phyloP scores from a whole-genome alignment of 495 filamentous ascomycete genomes.

The Neurospora africana region DNA sequence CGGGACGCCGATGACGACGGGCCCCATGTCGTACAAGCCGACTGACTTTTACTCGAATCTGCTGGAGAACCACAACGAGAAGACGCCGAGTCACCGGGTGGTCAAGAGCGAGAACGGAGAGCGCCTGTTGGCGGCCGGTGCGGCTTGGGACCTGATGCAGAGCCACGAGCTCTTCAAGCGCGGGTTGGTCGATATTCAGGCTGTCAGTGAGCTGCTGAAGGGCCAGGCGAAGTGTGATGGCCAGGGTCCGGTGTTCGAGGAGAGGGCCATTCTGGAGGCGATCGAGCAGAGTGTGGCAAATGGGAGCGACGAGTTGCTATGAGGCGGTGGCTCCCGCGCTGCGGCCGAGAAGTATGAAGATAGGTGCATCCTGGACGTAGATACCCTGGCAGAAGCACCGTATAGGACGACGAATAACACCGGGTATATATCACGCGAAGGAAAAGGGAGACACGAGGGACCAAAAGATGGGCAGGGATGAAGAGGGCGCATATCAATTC shows the following conservation, averaged over 20 bases:
- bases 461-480: neutral
- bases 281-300: constrained; percentile 69
- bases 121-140: constrained; percentile 63
- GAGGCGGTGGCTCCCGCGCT: constrained; percentile 8
- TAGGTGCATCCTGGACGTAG: neutral
- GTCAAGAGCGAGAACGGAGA: constrained; percentile 61
- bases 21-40: constrained; percentile 64
- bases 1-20: constrained; percentile 36
- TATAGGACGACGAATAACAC: neutral
- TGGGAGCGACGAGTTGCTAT: constrained; percentile 66
- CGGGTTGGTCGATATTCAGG: constrained; percentile 74
- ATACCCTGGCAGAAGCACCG: neutral
- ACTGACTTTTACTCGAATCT: constrained; percentile 56
- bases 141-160: constrained; percentile 89
- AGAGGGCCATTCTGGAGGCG: constrained; percentile 57
- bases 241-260: constrained; percentile 80
- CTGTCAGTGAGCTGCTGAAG: constrained; percentile 67
- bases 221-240: constrained; percentile 77
- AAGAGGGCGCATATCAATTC: neutral
- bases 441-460: neutral
- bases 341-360: neutral
- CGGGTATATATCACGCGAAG: neutral
- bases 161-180: constrained; percentile 65
- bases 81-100: constrained; percentile 57
- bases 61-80: constrained; percentile 45